Conservation (phyloP, 1,284 basidiomycete species). For the Boletellus deceptivus region DNA sequence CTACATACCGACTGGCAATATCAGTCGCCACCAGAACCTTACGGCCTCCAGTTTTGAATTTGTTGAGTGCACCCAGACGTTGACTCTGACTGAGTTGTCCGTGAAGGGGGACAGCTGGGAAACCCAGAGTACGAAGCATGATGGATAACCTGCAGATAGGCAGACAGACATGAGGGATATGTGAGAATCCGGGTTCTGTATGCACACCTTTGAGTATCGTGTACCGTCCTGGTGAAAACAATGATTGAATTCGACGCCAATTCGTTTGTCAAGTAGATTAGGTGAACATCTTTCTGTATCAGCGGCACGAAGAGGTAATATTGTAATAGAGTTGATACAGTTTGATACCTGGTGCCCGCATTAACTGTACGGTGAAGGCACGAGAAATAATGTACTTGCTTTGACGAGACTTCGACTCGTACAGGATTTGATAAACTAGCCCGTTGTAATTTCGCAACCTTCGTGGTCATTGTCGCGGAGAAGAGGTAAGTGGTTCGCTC, state of each 20-base stretch:
- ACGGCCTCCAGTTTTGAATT: constrained; percentile 95
- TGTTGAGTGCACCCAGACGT: constrained; percentile 90
- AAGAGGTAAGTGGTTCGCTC: constrained; percentile 96
- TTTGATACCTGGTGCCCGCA: constrained; percentile 76
- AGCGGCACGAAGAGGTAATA: constrained; percentile 96
- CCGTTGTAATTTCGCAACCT: constrained; percentile 95
- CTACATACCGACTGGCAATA: constrained; percentile 83
- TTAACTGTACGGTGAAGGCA: constrained; percentile 4
- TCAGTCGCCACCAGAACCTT: constrained; percentile 95
- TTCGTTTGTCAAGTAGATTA: constrained; percentile 88
- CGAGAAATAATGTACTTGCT: constrained; percentile 51
- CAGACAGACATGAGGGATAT: not conserved
- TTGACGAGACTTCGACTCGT: constrained; percentile 91
- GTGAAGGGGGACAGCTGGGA: constrained; percentile 94
- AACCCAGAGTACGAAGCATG: constrained; percentile 87
- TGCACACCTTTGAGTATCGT: constrained; percentile 81
- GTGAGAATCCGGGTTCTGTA: not conserved
- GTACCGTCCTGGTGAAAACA: constrained; percentile 94
- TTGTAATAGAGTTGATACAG: constrained; percentile 93
- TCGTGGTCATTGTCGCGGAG: constrained; percentile 99
- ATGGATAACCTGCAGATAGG: constrained; percentile 68
- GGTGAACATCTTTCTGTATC: constrained; percentile 89
- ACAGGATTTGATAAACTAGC: constrained; percentile 95
- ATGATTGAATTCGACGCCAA: constrained; percentile 93
- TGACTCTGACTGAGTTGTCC: constrained; percentile 95